Evolutionary conservation across 1,139 yeast species (phyloP), one percentile per base, ranked within the genome.

Genomic region (Geotrichum siamense): DNA sequence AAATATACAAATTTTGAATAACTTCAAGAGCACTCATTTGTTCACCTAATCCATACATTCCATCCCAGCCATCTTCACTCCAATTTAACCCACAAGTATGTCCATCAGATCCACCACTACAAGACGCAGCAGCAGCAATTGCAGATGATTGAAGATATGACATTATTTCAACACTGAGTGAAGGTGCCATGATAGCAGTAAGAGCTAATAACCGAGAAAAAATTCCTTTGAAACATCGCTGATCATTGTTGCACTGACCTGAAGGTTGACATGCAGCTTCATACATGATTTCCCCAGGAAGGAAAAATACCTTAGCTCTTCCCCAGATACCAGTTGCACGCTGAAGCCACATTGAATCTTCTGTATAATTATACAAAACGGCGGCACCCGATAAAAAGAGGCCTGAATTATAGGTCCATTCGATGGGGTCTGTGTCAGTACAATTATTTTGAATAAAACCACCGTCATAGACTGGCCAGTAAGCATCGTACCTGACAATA

Each of bases 381-480:
- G 97, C 96, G 53, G 82, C 70, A 3, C 96, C 96, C 1, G 86
- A 64, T 59, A 86, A 60, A 65, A 85, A 64, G 50, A 89, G 69
- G 5, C 95, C 97, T 54, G 80, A 83, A 58, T 87, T 89, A 67
- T 89, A 89, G 13, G 91, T 75, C 96, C 96, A 89, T 58, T 81
- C 83, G 44, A 73, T 72, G 48, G 63, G 62, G 6, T 83, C 75
- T 42, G 76, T 66, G 21, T 64, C 61, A 0, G 81, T 55, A 66
- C 97, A 89, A 63, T 82, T 79, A 39, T 67, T 64, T n/a, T 60
- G 70, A 51, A 79, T 72, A 23, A 67, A 62, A 2, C 82, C 93
- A 64, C 97, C 97, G 63, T 89, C 97, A 55, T 77, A 79, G 39
- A 82, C 79, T 15, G 34, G 43, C 48, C 69, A 67, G 13, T 59